phyloP scores from a whole-genome alignment of 331 rosid species.

The Quercus lobata region DNA sequence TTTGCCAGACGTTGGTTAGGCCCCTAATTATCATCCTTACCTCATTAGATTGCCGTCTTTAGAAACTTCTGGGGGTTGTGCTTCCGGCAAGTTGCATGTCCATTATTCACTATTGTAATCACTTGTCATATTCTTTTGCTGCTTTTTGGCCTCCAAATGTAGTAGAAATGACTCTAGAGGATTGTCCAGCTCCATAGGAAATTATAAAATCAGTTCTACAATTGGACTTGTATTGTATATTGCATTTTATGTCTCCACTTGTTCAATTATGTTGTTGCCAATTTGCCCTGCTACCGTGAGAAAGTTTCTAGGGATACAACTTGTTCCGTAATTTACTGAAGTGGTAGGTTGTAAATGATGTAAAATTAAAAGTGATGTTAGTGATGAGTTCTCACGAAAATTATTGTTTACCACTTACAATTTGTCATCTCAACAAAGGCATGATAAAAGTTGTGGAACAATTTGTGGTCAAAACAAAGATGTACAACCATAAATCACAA shows the following conservation, averaged over 20 bases:
- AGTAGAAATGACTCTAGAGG: constrained; percentile 25
- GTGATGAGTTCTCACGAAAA: too few species aligned
- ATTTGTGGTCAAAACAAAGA: too few species aligned
- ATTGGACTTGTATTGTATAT: background rate
- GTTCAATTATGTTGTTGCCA: background rate
- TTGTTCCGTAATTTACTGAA: too few species aligned
- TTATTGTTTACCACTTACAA: too few species aligned
- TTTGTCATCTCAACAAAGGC: too few species aligned
- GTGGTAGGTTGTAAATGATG: too few species aligned
- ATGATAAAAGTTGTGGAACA: too few species aligned
- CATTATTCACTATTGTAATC: constrained; percentile 23
- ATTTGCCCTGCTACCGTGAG: too few species aligned
- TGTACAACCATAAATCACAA: too few species aligned
- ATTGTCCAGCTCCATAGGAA: constrained; percentile 15
- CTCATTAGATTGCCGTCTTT: constrained; percentile 23
- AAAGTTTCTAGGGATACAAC: too few species aligned
- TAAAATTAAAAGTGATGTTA: too few species aligned
- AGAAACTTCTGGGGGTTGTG: constrained; percentile 17
- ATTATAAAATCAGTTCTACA: constrained; percentile 9
- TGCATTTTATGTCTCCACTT: background rate
- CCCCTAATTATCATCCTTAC: constrained; percentile 10
- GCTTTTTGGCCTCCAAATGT: constrained; percentile 12
- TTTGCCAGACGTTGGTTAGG: constrained; percentile 24
- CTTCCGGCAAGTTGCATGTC: constrained; percentile 26
- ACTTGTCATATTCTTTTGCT: constrained; percentile 11